Conservation (phyloP, 2,329 filamentous ascomycete species). For the Diaporthe humulicola region DNA sequence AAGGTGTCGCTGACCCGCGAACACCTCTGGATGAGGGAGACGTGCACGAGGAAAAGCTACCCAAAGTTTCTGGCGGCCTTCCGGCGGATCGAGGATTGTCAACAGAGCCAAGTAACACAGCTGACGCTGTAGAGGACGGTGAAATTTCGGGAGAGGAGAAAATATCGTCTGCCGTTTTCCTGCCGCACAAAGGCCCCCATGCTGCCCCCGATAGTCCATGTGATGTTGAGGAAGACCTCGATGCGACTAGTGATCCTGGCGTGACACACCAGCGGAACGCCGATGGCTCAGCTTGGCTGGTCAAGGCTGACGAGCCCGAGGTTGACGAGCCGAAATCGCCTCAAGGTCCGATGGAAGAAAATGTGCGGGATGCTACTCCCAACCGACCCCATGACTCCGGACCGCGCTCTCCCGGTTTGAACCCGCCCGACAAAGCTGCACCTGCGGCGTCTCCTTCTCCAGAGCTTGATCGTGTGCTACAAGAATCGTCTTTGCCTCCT, state of each 20-base stretch:
- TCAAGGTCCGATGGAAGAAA: constrained; percentile 51
- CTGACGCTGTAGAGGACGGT: constrained; percentile 59
- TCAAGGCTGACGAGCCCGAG: constrained; percentile 68
- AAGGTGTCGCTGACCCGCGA: constrained; percentile 11
- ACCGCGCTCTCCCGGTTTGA: constrained; percentile 34
- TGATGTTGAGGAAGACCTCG: constrained; percentile 44
- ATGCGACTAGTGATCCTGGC: constrained; percentile 16
- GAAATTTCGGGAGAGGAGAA: constrained; percentile 83
- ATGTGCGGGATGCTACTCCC: constrained; percentile 38
- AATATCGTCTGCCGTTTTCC: constrained; percentile 87
- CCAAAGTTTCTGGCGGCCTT: constrained; percentile 38
- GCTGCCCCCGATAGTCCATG: constrained; percentile 48
- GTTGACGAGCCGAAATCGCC: constrained; percentile 46
- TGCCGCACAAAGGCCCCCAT: constrained; percentile 77
- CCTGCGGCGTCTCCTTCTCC: constrained; percentile 37
- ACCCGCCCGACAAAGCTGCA: constrained; percentile 5
- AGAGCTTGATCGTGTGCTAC: constrained; percentile 48
- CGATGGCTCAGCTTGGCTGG: constrained; percentile 61
- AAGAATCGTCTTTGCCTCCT: constrained; percentile 50
- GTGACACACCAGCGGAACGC: constrained; percentile 38
- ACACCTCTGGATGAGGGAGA: constrained; percentile 9
- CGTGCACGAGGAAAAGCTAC: constrained; percentile 1
- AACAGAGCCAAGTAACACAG: constrained; percentile 38
- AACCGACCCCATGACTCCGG: constrained; percentile 2
- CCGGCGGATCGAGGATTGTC: constrained; percentile 28